Evolutionary conservation across 495 filamentous ascomycete species (phyloP), one percentile per base, ranked within the genome.

Genomic region (Penicillium cinerascens): DNA sequence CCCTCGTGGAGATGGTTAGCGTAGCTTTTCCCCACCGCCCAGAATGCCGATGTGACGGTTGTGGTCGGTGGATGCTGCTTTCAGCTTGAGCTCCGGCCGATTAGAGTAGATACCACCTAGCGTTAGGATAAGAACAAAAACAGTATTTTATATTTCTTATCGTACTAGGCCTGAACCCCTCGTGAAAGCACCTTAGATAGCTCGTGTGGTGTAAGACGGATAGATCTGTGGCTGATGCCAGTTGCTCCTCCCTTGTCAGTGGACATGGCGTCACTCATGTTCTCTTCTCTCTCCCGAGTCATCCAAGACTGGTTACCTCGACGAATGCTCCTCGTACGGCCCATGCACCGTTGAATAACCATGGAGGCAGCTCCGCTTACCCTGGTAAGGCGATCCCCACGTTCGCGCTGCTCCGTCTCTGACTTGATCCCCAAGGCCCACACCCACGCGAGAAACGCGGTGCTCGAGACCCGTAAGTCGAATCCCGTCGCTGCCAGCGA

Each of bases 381-480:
- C 22, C 54, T 82, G 66, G 83, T 84, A 69, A 51, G 72, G 52
- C 41, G 27, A 33, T 36, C 40, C 25, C 42, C 38, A 25, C 26
- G 35, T 25, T 26, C 8, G 39, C 27, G 41, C 44, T 43, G 47
- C 13, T 35, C 49, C 25, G 35, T 42, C 17, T 51, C 50, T 54
- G 39, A 40, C 51, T 26, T 51, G 51, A 64, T 62, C 49, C 47
- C 56, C 52, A 50, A 93, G 87, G 93, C 91, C 56, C 90, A 97
- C 70, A 85, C 89, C 51, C 91, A 97, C 70, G 92, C 90, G 22
- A 80, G 82, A 55, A 84, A 79, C 64, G 91, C 91, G 42, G 85
- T 88, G n/a, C 83, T 84, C 36, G 83, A 89, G 52, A 87, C 86
- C 48, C 83, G 86, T 55, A 83, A 84, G 26, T 76, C 86, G 10